phyloP scores from a whole-genome alignment of 108 stramenopile genomes.

The Skeletonema marinoi region DNA sequence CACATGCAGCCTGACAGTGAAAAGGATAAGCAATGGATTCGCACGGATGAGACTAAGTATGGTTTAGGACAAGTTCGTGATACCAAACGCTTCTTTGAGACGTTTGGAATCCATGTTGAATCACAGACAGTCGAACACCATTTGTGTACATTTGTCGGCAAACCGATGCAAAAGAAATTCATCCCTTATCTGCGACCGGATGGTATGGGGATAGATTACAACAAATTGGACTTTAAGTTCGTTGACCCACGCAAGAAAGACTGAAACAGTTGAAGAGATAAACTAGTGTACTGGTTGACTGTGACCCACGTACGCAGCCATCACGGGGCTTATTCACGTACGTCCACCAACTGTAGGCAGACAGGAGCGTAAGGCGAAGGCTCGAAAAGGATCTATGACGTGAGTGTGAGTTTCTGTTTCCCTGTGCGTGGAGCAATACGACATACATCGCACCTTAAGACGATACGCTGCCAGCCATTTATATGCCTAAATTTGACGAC shows the following conservation, averaged over 20 bases:
- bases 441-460: too few species aligned
- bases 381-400: too few species aligned
- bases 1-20: constrained; percentile 64
- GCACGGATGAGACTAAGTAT: constrained; percentile 68
- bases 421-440: too few species aligned
- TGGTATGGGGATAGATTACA: constrained; percentile 83
- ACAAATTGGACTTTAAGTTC: constrained; percentile 56
- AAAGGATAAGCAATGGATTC: constrained; percentile 39
- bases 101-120: constrained; percentile 84
- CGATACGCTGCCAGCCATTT: too few species aligned
- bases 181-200: constrained; percentile 62
- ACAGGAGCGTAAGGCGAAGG: too few species aligned
- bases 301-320: too few species aligned
- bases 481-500: too few species aligned
- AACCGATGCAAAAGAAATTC: constrained; percentile 75
- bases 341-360: too few species aligned
- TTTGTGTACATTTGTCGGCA: constrained; percentile 89
- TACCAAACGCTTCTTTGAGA: constrained; percentile 73
- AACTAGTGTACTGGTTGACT: too few species aligned
- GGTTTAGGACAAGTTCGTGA: constrained; percentile 78
- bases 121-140: constrained; percentile 71
- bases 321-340: too few species aligned
- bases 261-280: neutral
- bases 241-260: constrained; percentile 20
- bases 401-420: too few species aligned